phyloP scores from a whole-genome alignment of 2,329 filamentous ascomycete species.

The Colletotrichum sp. region DNA sequence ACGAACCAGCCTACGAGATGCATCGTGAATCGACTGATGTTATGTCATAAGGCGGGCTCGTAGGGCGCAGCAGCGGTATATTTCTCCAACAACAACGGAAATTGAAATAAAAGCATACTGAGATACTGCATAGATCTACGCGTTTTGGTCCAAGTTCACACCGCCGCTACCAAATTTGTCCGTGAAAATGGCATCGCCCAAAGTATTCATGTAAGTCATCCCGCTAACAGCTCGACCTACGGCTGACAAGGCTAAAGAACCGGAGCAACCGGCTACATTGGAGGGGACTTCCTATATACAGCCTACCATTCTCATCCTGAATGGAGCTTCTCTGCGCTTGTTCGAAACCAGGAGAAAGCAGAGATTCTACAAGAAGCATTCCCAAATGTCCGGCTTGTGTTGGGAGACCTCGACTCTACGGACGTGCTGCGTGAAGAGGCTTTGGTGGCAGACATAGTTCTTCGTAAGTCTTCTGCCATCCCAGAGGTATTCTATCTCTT shows the following conservation, averaged over 20 bases:
- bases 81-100: neutral
- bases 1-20: neutral
- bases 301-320: neutral
- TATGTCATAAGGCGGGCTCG: neutral
- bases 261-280: neutral
- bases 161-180: too few relatives aligned
- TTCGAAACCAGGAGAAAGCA: neutral
- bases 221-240: fast-evolving
- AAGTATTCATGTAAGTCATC: neutral
- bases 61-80: neutral
- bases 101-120: neutral
- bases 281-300: neutral
- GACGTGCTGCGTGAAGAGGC: fast-evolving
- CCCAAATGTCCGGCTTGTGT: fast-evolving
- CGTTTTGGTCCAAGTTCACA: too few relatives aligned
- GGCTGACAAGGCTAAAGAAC: neutral
- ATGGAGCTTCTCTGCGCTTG: neutral
- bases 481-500: fast-evolving
- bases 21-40: neutral
- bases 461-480: fast-evolving
- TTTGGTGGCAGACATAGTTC: neutral
- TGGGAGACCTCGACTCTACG: fast-evolving
- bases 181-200: neutral
- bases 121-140: too few relatives aligned
- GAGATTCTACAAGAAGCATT: neutral